Evolutionary conservation across 345 rosid genomes (phyloP).

Genomic region (Cardamine chenopodiifolia): DNA sequence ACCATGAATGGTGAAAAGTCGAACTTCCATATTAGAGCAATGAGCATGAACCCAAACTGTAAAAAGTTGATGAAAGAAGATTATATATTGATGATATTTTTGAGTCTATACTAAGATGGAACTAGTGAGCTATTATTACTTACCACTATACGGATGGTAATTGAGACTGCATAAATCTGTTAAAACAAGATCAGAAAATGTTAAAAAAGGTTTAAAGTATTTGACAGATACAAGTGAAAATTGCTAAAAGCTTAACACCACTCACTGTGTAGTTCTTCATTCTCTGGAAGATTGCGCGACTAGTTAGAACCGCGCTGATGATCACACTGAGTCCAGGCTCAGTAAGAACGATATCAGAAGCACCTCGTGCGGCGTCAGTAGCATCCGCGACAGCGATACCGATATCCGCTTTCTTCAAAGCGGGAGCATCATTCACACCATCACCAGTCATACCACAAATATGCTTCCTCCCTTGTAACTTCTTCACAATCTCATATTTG

Average conservation of each 20-base stretch:
- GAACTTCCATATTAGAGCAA: conserved; percentile 82
- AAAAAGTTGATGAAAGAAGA: not conserved
- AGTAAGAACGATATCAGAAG: conserved; percentile 54
- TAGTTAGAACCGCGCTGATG: conserved; percentile 83
- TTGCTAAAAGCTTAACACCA: conserved; percentile 13
- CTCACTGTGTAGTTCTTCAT: conserved; percentile 93
- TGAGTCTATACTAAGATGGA: not conserved
- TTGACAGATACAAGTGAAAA: not conserved
- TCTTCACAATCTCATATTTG: conserved; percentile 94
- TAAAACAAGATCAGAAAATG: not conserved
- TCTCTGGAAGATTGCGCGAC: conserved; percentile 89
- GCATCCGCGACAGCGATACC: conserved; percentile 96
- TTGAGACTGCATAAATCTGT: conserved; percentile 93
- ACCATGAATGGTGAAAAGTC: conserved; percentile 98
- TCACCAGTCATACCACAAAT: conserved; percentile 96
- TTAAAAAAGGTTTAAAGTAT: not conserved
- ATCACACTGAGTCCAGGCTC: conserved; percentile 94
- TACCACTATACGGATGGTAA: conserved; percentile 92
- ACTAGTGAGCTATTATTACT: conserved; percentile 19
- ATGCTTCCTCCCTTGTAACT: conserved; percentile 82
- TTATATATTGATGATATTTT: not conserved
- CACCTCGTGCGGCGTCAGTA: conserved; percentile 89
- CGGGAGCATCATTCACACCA: conserved; percentile 97
- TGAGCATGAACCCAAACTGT: conserved; percentile 87
- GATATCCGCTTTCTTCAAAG: conserved; percentile 91